Evolutionary conservation across 2,329 filamentous ascomycete genomes (phyloP), one percentile per base, ranked within the genome.

Genomic region (Albophoma yamanashiensis): DNA sequence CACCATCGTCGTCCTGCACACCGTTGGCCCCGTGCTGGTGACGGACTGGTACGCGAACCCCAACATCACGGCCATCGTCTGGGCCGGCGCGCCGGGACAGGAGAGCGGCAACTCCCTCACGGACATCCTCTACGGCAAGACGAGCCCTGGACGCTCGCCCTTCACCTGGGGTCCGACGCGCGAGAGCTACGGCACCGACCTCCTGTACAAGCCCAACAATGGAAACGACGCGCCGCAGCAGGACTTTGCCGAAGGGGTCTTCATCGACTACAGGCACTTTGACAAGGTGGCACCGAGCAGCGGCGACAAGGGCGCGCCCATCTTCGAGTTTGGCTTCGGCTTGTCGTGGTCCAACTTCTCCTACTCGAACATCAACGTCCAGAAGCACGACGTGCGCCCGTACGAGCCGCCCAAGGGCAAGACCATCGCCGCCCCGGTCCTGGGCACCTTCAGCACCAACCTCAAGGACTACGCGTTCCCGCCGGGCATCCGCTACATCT

Each of bases 1-100:
- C 80, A 96, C 92, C 15, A 88, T 97, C 62, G 90, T 97, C 20
- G 85, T 97, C 60, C 88, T 97, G 61, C 93, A 97, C 77, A 91
- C 89, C 1, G 84, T 87, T 4, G 92, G 92, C 0, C 85, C 92
- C 0, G 89, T 95, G 5, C 76, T 95, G 0, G 75, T 97, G 31
- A 84, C 86, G 15, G 83, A 90, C 12, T 93, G 86, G 81, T 86
- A 89, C 67, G 76, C 89, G 58, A 86, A 85, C 73, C 82, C 85
- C 42, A 96, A 96, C 73, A 80, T 96, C 56, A 92, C 89, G 0
- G 91, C 90, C 45, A 91, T 96, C 58, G 71, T 96, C 1, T 94
- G 88, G 82, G 90, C 90, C 40, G 89, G 89, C 67, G 75, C 92
- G 22, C 91, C 91, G 0, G 92, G 92, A 14, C 88, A 96, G 70